These are phyloP conservation scores for Tagetes patula DNA, from an alignment of 129 eudicot genomes.

Conservation along the genomic window DNA sequence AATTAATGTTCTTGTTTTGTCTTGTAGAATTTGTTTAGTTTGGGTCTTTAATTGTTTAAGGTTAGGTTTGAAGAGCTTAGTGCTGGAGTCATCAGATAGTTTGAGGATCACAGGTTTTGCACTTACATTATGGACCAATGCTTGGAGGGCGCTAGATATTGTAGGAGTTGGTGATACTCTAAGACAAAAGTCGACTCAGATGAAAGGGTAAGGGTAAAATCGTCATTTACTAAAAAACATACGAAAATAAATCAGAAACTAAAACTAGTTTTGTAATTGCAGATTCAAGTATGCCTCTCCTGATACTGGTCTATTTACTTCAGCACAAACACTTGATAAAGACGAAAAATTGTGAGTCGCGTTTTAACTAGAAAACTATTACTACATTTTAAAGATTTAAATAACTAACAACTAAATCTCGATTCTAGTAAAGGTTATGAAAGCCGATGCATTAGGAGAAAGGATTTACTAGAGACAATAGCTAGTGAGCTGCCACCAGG, in stretches of 20 bases:
- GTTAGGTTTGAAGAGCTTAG: constrained; percentile 71
- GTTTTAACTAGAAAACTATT: no score
- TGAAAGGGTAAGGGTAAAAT: constrained; percentile 70
- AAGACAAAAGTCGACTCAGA: constrained; percentile 44
- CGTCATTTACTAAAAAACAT: background rate
- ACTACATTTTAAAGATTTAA: background rate
- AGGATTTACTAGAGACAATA: constrained; percentile 57
- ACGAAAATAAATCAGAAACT: background rate
- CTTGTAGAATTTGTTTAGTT: background rate
- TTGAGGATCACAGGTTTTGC: constrained; percentile 70
- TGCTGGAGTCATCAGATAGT: constrained; percentile 69
- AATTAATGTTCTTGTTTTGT: background rate
- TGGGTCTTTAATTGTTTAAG: constrained; percentile 20
- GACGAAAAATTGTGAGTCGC: constrained; percentile 43
- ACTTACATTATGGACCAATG: constrained; percentile 69
- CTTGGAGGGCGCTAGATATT: constrained; percentile 86
- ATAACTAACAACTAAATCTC: background rate
- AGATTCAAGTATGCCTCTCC: constrained; percentile 42
- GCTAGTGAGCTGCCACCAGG: constrained; percentile 56
- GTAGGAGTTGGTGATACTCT: constrained; percentile 60
- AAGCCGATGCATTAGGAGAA: constrained; percentile 67
- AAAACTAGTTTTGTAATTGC: constrained; percentile 16
- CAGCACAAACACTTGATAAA: constrained; percentile 30
- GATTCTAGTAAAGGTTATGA: constrained; percentile 52
- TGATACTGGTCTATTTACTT: constrained; percentile 40